A percentile compares a stretch with the other conserved stretches of the same genome.
phyloP scores from a whole-genome alignment of 129 eudicot species.

The Tagetes erecta region DNA sequence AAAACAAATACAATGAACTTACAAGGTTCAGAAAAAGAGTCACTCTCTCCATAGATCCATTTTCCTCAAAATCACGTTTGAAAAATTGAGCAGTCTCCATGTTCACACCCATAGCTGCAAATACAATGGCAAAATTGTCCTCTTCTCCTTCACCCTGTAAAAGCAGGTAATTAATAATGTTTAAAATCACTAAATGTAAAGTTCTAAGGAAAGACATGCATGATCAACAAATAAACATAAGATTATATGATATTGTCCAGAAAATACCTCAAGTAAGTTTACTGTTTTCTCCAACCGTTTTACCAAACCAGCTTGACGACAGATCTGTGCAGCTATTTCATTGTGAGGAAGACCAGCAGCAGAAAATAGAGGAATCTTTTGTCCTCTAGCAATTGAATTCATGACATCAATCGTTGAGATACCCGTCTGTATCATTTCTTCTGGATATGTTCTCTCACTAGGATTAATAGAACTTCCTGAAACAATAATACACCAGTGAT shows the following conservation, averaged over 20 bases:
- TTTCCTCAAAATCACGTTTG: slow-evolving; percentile 99
- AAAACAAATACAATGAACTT: slow-evolving; percentile 9
- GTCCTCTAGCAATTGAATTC: slow-evolving; percentile 99
- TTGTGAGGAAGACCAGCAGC: slow-evolving; percentile 99
- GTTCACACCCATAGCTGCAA: slow-evolving; percentile 99
- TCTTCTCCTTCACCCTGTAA: slow-evolving; percentile 72
- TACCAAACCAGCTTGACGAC: slow-evolving; percentile 99
- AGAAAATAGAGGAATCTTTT: slow-evolving; percentile 96
- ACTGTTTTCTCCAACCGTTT: slow-evolving; percentile 86
- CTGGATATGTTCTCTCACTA: slow-evolving; percentile 97
- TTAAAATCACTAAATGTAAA: background rate
- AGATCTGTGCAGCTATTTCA: slow-evolving; percentile 98
- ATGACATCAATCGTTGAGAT: slow-evolving; percentile 96
- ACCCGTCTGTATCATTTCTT: slow-evolving; percentile 99
- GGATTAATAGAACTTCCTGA: slow-evolving; percentile 96
- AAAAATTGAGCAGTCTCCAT: slow-evolving; percentile 99
- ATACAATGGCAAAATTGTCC: slow-evolving; percentile 96
- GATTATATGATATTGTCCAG: background rate
- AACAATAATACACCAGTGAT: slow-evolving; percentile 21
- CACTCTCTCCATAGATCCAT: slow-evolving; percentile 99
- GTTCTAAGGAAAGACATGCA: background rate
- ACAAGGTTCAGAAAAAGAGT: slow-evolving; percentile 94
- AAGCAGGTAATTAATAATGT: slow-evolving; percentile 8
- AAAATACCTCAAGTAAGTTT: slow-evolving; percentile 73
- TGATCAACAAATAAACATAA: background rate